Base-by-base conservation (phyloP, 352 stramenopile species). In the Globisporangium heterothallicum region DNA sequence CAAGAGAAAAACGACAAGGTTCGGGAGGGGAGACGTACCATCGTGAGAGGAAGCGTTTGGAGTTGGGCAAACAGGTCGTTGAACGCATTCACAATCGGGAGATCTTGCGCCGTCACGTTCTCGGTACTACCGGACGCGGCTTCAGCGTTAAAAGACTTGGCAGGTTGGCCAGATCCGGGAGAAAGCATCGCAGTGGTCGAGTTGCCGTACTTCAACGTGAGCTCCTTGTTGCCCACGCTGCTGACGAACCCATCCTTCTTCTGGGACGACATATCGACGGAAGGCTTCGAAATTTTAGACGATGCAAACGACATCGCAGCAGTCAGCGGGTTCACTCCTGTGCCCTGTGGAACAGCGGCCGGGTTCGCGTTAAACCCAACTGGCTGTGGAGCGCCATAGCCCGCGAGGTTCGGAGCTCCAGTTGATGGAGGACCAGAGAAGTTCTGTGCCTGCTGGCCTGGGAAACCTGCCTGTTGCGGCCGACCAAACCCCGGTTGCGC, bases 121-220 rank as follows among this genome's bases (percentile, higher is more conserved):
- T 89, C 81, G 18, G 76, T 93, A 66, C 72, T 86, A 24, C 81
- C 81, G 0, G 72, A 67, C 42, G 74, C 64, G 42, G 72, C 64
- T 26, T 86, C 64, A 16, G 57, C 53, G 18, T 64, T 58, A 46
- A 89, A 87, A 36, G 66, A 62, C 55, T 78, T 82, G 1, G 63
- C 48, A 4, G 52, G 53, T 4, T 41, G 36, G 5, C 18, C 46
- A 14, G 41, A 61, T 22, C 71, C 56, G 0, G 82, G 84, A 5
- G 84, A 93, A 19, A 87, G 72, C 32, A 76, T 64, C 10, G 78
- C 70, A 45, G 61, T 78, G 41, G 74, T 80, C 35, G 64, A 51
- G 67, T 94, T 94, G 36, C 82, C 81, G 63, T 94, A 94, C 75
- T 94, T 94, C 34, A 77, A 60, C 52, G 81, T 88, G 50, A 92